Percentiles rank a stretch among this genome's conserved stretches.
These are phyloP conservation scores for Favolaschia claudopus DNA, from an alignment of 768 basidiomycete genomes.

Conservation along the genomic window DNA sequence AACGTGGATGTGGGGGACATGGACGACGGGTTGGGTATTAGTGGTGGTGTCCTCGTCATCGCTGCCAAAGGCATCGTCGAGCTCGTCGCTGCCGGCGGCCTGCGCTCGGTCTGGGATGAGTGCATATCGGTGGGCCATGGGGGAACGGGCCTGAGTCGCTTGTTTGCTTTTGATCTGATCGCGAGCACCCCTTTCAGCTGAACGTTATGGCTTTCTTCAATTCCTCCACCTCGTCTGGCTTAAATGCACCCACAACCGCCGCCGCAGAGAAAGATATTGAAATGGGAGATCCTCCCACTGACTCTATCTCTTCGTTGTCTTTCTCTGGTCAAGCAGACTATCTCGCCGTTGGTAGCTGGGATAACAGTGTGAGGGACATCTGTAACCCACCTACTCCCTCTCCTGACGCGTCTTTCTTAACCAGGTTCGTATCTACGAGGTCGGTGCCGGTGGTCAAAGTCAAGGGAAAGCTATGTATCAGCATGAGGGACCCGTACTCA, in stretches of 20 bases:
- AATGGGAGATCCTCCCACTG: slow-evolving; percentile 79
- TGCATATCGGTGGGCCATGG: slow-evolving; percentile 61
- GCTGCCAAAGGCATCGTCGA: slow-evolving; percentile 80
- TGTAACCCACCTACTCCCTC: neutral
- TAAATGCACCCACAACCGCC: slow-evolving; percentile 44
- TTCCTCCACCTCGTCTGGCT: slow-evolving; percentile 34
- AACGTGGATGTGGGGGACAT: slow-evolving; percentile 34
- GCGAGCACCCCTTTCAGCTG: neutral
- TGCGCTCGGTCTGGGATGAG: slow-evolving; percentile 58
- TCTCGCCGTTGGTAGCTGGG: slow-evolving; percentile 94
- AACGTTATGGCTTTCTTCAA: slow-evolving; percentile 53
- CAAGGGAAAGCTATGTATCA: slow-evolving; percentile 90
- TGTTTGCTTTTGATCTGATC: neutral
- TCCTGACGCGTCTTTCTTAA: slow-evolving; percentile 23
- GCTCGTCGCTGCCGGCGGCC: slow-evolving; percentile 61
- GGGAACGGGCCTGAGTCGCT: slow-evolving; percentile 1
- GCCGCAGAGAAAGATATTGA: slow-evolving; percentile 80
- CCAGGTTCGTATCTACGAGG: slow-evolving; percentile 93
- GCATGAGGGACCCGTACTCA: slow-evolving; percentile 90
- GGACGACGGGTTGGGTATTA: slow-evolving; percentile 15
- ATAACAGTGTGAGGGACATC: slow-evolving; percentile 76
- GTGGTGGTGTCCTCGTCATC: slow-evolving; percentile 56
- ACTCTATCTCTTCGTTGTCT: slow-evolving; percentile 85
- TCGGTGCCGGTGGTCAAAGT: slow-evolving; percentile 78
- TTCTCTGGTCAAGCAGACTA: slow-evolving; percentile 90